Base-by-base conservation (phyloP, 2,329 filamentous ascomycete genomes). In the Celoporthe dispersa region DNA sequence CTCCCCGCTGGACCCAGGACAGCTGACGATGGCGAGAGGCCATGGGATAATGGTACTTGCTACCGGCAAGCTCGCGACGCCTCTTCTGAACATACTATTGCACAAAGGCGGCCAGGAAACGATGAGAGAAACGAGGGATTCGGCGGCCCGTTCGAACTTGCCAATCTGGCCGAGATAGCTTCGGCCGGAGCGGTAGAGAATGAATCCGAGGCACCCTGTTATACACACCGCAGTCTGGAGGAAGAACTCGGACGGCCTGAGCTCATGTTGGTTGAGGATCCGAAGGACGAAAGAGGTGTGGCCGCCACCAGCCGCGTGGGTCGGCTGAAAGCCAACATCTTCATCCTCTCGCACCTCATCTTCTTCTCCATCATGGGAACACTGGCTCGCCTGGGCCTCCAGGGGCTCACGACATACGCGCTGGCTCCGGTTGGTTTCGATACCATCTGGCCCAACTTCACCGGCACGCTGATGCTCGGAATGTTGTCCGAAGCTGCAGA, bases 321-420 rank as follows among this genome's bases (percentile, higher is more conserved):
- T 12, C 48, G 48, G 48, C 48, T 25, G 7, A 78, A 83, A 11
- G 91, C 88, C 1, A 81, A 88, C 75, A 74, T 91, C 71, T 92
- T 94, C 80, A 94, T 90, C 2, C 78, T 94, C 71, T 94, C 92
- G 0, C 93, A 97, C 79, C 87, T 98, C 33, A 84, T 97, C 71
- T 86, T 97, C 76, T 98, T 97, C 80, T 90, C 94, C n/a, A 86
- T 98, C n/a, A 80, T 94, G 53, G 94, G 95, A 55, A 96, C 94
- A 0, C 86, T 98, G 33, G 92, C 94, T 0, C 88, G 94, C 14
- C 82, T 97, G 0, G 94, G 94, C 6, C 81, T 97, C 9, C 88
- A 94, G 76, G 90, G 91, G 57, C 81, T 98, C 66, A 95, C 93
- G 0, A 88, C 86, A 67, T 98, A 97, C 78, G 90, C 92, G 1